Evolutionary conservation across 805 yeast species (phyloP), one percentile per base, ranked within the genome.

Genomic region (Kluyveromyces starmeri): DNA sequence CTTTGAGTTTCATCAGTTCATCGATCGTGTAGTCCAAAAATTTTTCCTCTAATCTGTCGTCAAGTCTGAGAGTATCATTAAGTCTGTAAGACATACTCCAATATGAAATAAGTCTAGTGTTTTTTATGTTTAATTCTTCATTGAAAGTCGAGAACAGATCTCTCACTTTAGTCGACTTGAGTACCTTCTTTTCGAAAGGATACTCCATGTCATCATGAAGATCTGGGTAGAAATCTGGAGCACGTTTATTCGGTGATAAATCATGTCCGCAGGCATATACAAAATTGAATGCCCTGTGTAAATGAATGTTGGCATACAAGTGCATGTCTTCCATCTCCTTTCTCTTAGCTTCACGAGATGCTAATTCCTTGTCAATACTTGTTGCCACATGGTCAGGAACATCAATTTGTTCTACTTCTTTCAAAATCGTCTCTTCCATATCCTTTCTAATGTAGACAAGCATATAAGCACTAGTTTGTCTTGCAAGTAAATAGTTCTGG

Each of bases 381-480:
- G 66, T 60, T 0, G 83, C 73, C 16, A 92, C 75, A 48, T 83
- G 82, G 1, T 53, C 45, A 2, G 97, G 96, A 5, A 74, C 70
- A 31, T 70, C 77, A 3, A 59, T 69, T 14, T 71, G 74, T 2
- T 60, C 47, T 3, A 70, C 72, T 1, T 72, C 75, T 9, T 74
- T 75, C 39, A 92, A 65, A 11, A 89, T 66, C 9, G 67, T 68
- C 2, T 64, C 67, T 24, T 75, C 57, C 25, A 71, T 71, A 2
- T 71, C 61, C 50, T 83, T 75, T 36, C 94, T 70, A 42, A 88
- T 71, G 53, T 92, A 92, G 2, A 92, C 97, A 59, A 92, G 71
- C 98, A 92, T 92, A 53, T 92, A 92, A 2, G 98, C 98, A 27
- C 92, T 83, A 0, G 97, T 88, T 24, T 85, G 92, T 30, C 95